Percentiles rank a stretch among this genome's conserved stretches.
Conservation (phyloP, 2,329 filamentous ascomycete species). For the Diaporthe vaccinii region DNA sequence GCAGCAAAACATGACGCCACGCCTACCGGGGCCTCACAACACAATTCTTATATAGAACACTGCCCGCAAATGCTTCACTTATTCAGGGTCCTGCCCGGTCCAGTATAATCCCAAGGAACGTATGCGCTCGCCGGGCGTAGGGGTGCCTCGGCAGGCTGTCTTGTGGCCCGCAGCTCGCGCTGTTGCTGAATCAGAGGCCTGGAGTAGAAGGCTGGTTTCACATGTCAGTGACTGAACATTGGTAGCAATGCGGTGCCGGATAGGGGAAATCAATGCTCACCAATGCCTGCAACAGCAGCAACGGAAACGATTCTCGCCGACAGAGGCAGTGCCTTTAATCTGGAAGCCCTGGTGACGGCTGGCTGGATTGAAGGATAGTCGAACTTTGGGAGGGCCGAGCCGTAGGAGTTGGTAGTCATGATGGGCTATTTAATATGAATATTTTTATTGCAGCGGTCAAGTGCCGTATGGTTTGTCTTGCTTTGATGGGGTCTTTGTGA, state of each 20-base stretch:
- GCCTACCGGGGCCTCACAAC: neutral
- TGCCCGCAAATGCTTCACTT: slow-evolving; percentile 9
- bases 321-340: slow-evolving; percentile 32
- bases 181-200: slow-evolving; percentile 27
- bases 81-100: neutral
- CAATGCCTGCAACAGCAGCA: slow-evolving; percentile 38
- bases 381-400: slow-evolving; percentile 40
- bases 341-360: slow-evolving; percentile 35
- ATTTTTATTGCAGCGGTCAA: neutral
- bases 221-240: neutral
- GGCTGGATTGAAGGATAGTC: slow-evolving; percentile 40
- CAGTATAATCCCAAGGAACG: slow-evolving; percentile 31
- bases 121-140: slow-evolving; percentile 23
- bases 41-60: neutral
- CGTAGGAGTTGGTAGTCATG: slow-evolving; percentile 42
- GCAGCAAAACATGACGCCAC: slow-evolving; percentile 17
- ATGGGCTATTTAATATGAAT: neutral
- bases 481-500: slow-evolving; percentile 3
- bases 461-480: neutral
- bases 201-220: slow-evolving; percentile 35
- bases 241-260: no score
- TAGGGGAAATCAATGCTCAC: neutral
- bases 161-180: slow-evolving; percentile 15
- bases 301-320: slow-evolving; percentile 37
- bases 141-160: neutral